These are phyloP conservation scores for Pilaira anomala DNA, from an alignment of 192 early-diverging fungal genomes.

Conservation along the genomic window DNA sequence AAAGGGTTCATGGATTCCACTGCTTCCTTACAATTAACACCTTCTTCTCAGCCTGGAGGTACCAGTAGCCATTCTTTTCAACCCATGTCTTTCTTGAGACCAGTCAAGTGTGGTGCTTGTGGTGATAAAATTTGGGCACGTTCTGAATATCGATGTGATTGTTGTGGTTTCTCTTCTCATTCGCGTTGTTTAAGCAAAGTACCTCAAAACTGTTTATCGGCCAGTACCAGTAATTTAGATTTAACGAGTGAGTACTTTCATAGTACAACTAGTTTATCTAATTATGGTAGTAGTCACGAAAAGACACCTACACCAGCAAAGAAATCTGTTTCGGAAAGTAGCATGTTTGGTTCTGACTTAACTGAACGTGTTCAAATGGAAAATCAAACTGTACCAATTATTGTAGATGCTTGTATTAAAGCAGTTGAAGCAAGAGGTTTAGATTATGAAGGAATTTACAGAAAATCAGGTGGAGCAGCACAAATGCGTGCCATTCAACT, in stretches of 20 bases:
- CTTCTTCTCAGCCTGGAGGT: not conserved
- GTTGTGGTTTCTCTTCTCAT: conserved; percentile 40
- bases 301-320: not conserved
- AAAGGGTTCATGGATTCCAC: conserved; percentile 3
- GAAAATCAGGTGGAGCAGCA: conserved; percentile 68
- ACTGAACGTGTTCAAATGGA: conserved; percentile 52
- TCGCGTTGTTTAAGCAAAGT: conserved; percentile 33
- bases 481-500: conserved; percentile 61
- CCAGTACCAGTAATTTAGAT: not conserved
- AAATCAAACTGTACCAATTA: conserved; percentile 53
- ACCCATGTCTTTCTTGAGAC: conserved; percentile 29
- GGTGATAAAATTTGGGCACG: conserved; percentile 49
- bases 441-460: conserved; percentile 75
- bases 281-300: not conserved
- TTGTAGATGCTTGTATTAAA: conserved; percentile 63
- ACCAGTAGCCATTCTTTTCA: conserved; percentile 15
- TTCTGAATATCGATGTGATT: conserved; percentile 41
- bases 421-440: conserved; percentile 60
- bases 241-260: not conserved
- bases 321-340: not conserved
- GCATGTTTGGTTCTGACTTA: conserved; percentile 65
- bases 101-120: conserved; percentile 45
- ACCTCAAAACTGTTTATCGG: conserved; percentile 7
- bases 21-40: conserved; percentile 5
- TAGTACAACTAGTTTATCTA: not conserved